Evolutionary conservation across 495 filamentous ascomycete species (phyloP).

Genomic region (Daldinia concentrica): DNA sequence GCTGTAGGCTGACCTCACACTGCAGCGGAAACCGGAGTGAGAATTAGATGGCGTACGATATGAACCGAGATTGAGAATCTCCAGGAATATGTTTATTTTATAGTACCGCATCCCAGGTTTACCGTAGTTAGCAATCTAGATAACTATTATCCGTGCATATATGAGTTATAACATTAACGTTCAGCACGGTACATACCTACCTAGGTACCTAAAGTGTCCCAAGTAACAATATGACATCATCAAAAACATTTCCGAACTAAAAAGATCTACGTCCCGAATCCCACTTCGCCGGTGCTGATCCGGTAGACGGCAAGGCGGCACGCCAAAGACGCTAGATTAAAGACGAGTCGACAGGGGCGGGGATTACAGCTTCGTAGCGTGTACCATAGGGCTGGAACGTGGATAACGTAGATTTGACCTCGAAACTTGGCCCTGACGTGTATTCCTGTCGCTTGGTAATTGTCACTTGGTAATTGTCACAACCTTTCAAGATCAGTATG

Average conservation of each 20-base stretch:
- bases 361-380: constrained; percentile 31
- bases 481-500: neutral
- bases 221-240: constrained; percentile 25
- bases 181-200: neutral
- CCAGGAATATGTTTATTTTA: neutral
- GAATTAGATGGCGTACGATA: neutral
- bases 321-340: constrained; percentile 22
- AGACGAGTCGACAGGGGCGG: constrained; percentile 21
- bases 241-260: neutral
- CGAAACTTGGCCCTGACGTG: neutral
- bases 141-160: neutral
- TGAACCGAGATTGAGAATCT: neutral
- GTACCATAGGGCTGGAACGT: constrained; percentile 31
- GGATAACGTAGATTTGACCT: neutral
- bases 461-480: neutral
- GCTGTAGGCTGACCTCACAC: constrained; percentile 32
- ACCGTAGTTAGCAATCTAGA: neutral
- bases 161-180: neutral
- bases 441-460: neutral
- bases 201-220: neutral
- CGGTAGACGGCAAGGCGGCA: constrained; percentile 18
- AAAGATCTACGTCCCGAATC: constrained; percentile 29
- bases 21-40: constrained; percentile 13
- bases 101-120: neutral
- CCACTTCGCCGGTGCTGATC: constrained; percentile 28